Conservation (phyloP, 176 grass and related monocot species). For the Metroxylon sagu region DNA sequence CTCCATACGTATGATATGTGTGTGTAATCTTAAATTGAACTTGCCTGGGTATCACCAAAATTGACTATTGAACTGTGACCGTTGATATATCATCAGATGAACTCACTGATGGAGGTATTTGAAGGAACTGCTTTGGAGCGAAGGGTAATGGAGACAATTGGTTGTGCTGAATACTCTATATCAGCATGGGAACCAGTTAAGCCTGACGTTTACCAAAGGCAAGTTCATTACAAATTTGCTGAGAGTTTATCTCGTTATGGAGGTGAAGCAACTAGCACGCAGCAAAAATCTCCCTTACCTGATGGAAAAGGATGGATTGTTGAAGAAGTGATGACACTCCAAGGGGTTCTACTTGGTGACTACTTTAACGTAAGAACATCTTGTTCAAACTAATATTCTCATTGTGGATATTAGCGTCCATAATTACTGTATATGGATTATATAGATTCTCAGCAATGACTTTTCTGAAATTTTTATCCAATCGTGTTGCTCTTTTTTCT, state of each 20-base stretch:
- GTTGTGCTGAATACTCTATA: constrained; percentile 61
- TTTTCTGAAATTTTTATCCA: too few relatives aligned
- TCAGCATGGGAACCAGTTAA: constrained; percentile 67
- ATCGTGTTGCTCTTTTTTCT: neutral
- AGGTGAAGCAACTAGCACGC: constrained; percentile 63
- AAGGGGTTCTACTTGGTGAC: constrained; percentile 79
- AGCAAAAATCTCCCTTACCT: constrained; percentile 61
- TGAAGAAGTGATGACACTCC: constrained; percentile 78
- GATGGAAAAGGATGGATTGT: constrained; percentile 80
- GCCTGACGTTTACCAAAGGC: constrained; percentile 51
- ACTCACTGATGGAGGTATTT: constrained; percentile 65
- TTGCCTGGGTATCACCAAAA: too few relatives aligned
- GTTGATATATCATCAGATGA: constrained; percentile 30
- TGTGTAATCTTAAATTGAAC: too few relatives aligned
- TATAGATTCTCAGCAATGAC: too few relatives aligned
- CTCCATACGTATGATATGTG: too few relatives aligned
- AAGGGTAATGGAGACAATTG: constrained; percentile 77
- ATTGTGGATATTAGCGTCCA: too few relatives aligned
- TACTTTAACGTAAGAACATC: constrained; percentile 66
- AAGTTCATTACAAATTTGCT: constrained; percentile 67
- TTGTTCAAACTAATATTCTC: constrained; percentile 9
- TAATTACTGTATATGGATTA: too few relatives aligned
- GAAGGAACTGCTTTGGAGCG: constrained; percentile 58
- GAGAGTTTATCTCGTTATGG: constrained; percentile 64
- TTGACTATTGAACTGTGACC: too few relatives aligned